A percentile compares a stretch with the other conserved stretches of the same genome.
Conservation (phyloP, 805 yeast species). For the Myxozyma geophila region DNA sequence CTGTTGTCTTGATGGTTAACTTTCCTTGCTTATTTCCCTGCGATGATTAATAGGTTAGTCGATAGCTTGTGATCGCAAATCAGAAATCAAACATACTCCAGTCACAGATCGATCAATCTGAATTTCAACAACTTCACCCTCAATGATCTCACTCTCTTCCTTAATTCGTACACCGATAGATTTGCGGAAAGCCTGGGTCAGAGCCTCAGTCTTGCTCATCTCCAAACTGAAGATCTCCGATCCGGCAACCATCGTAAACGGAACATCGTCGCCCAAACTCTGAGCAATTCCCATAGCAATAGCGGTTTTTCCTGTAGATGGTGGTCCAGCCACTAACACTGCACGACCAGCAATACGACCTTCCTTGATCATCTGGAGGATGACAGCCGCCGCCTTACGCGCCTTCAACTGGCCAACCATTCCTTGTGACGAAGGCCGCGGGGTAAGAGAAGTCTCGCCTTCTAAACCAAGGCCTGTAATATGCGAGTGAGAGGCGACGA, state of each 20-base stretch:
- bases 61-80: not conserved
- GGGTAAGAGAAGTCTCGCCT: constrained; percentile 69
- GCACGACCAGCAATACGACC: constrained; percentile 98
- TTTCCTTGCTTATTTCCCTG: constrained; percentile 95
- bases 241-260: constrained; percentile 94
- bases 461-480: constrained; percentile 96
- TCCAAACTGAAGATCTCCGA: constrained; percentile 92
- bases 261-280: constrained; percentile 69
- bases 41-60: not conserved
- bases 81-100: constrained; percentile 50
- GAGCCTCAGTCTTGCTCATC: constrained; percentile 91
- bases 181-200: constrained; percentile 94
- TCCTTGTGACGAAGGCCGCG: constrained; percentile 82
- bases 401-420: constrained; percentile 98
- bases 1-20: constrained; percentile 94
- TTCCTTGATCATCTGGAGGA: constrained; percentile 88
- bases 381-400: constrained; percentile 90
- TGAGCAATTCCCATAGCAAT: constrained; percentile 82
- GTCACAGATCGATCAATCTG: constrained; percentile 91
- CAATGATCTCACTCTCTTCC: constrained; percentile 96
- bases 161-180: constrained; percentile 94
- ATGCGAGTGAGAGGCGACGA: constrained; percentile 97
- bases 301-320: constrained; percentile 98
- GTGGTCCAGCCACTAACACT: constrained; percentile 94
- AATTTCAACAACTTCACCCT: constrained; percentile 98